A percentile compares a stretch with the other conserved stretches of the same genome.
Conservation (phyloP, 1,139 yeast species). For the Yamadazyma triangularis region DNA sequence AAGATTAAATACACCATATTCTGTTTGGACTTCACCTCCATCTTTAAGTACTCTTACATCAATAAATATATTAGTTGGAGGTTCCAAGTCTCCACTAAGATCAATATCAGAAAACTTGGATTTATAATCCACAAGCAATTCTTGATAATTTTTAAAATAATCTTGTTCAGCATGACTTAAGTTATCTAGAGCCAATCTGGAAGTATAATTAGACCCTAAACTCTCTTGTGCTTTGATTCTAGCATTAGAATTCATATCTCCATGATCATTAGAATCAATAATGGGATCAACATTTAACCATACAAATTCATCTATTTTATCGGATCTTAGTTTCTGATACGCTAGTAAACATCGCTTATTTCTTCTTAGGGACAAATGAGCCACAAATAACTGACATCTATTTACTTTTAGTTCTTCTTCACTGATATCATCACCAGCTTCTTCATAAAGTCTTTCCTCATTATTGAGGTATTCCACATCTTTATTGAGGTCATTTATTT, state of each 20-base stretch:
- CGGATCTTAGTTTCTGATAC: conserved; percentile 69
- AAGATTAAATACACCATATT: conserved; percentile 90
- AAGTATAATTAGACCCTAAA: conserved; percentile 22
- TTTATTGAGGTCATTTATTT: conserved; percentile 51
- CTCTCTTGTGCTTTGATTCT: neutral
- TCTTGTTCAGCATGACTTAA: conserved; percentile 78
- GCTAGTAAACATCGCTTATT: conserved; percentile 88
- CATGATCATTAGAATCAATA: conserved; percentile 10
- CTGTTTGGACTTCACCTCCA: conserved; percentile 97
- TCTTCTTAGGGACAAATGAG: conserved; percentile 77
- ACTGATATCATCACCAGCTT: conserved; percentile 15
- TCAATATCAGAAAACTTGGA: conserved; percentile 84
- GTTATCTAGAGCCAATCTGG: conserved; percentile 39
- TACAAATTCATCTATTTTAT: conserved; percentile 59
- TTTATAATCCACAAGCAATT: conserved; percentile 69
- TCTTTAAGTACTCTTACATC: conserved; percentile 91
- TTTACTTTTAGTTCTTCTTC: conserved; percentile 43
- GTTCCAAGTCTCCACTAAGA: conserved; percentile 78
- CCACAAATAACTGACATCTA: conserved; percentile 74
- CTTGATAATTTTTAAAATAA: conserved; percentile 67
- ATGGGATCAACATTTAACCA: conserved; percentile 58
- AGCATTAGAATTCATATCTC: conserved; percentile 4
- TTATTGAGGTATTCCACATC: conserved; percentile 40
- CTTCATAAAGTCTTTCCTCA: conserved; percentile 14
- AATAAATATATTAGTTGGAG: conserved; percentile 87